phyloP scores from a whole-genome alignment of 805 yeast genomes.

The Lipomyces anomalus region DNA sequence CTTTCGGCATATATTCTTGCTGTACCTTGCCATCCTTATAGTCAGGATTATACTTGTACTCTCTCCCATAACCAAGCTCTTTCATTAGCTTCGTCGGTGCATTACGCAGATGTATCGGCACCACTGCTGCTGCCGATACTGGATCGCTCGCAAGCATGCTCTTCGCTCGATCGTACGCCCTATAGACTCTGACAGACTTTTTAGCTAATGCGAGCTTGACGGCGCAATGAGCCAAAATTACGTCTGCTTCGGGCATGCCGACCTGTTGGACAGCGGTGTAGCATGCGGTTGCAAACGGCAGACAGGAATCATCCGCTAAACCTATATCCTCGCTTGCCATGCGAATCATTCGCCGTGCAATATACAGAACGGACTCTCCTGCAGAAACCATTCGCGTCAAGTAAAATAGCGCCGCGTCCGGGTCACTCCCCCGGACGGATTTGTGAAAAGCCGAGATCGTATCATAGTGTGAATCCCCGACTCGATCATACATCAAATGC shows the following conservation, averaged over 20 bases:
- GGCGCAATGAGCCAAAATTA: slow-evolving; percentile 85
- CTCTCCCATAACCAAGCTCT: slow-evolving; percentile 76
- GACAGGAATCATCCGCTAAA: slow-evolving; percentile 67
- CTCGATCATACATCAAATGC: slow-evolving; percentile 67
- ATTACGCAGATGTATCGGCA: slow-evolving; percentile 70
- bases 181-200: slow-evolving; percentile 79
- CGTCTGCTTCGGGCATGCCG: slow-evolving; percentile 93
- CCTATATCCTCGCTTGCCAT: slow-evolving; percentile 97
- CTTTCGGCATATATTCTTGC: slow-evolving; percentile 73
- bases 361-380: slow-evolving; percentile 89
- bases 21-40: slow-evolving; percentile 63
- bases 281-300: slow-evolving; percentile 82
- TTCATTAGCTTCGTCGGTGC: slow-evolving; percentile 93
- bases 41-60: slow-evolving; percentile 85
- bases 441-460: slow-evolving; percentile 94
- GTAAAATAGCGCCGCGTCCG: slow-evolving; percentile 85
- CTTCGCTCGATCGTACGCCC: slow-evolving; percentile 70
- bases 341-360: slow-evolving; percentile 85
- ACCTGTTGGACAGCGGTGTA: slow-evolving; percentile 82
- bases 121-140: slow-evolving; percentile 50
- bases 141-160: slow-evolving; percentile 52
- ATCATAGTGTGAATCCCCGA: slow-evolving; percentile 91
- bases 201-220: slow-evolving; percentile 81
- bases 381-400: slow-evolving; percentile 82
- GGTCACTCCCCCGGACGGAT: slow-evolving; percentile 80